Percentiles rank a stretch among this genome's conserved stretches.
phyloP scores from a whole-genome alignment of 2,329 filamentous ascomycete species.

The Calcarisporium arbuscula region DNA sequence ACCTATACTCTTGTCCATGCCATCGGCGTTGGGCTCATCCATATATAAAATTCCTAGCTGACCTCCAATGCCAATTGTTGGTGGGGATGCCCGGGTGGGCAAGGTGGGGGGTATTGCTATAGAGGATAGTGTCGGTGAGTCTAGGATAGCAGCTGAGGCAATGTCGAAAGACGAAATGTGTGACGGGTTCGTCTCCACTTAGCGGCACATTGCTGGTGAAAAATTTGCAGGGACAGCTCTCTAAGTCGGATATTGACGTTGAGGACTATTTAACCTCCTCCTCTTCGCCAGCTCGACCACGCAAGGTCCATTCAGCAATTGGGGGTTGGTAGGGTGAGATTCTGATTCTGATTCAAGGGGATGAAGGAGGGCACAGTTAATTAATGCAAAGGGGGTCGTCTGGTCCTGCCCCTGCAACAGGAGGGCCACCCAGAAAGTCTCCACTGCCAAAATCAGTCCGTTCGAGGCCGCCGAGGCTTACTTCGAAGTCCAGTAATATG shows the following conservation, averaged over 20 bases:
- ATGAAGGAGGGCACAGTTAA: constrained; percentile 3
- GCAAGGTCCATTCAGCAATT: constrained; percentile 1
- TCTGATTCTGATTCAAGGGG: constrained; percentile 1
- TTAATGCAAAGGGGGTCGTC: neutral
- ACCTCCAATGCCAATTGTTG: constrained; percentile 37
- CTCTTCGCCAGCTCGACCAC: constrained; percentile 1
- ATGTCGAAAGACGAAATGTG: constrained; percentile 41
- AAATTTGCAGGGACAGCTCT: constrained; percentile 31
- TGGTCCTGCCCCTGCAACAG: neutral
- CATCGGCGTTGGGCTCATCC: constrained; percentile 48
- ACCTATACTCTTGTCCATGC: constrained; percentile 59
- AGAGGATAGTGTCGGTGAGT: constrained; percentile 53
- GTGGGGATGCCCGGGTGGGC: constrained; percentile 30
- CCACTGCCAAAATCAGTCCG: too few species aligned
- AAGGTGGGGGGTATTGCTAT: constrained; percentile 51
- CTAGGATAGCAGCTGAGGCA: constrained; percentile 46
- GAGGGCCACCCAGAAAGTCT: neutral
- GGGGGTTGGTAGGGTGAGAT: neutral
- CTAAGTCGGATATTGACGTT: constrained; percentile 2
- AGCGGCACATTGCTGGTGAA: constrained; percentile 40
- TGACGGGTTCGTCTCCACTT: constrained; percentile 44
- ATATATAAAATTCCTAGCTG: constrained; percentile 47
- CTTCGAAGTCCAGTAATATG: constrained; percentile 3
- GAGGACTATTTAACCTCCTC: constrained; percentile 2
- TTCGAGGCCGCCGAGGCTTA: constrained; percentile 1